These are phyloP conservation scores for Aphanomyces euteiches DNA, from an alignment of 352 stramenopile genomes.

Conservation along the genomic window DNA sequence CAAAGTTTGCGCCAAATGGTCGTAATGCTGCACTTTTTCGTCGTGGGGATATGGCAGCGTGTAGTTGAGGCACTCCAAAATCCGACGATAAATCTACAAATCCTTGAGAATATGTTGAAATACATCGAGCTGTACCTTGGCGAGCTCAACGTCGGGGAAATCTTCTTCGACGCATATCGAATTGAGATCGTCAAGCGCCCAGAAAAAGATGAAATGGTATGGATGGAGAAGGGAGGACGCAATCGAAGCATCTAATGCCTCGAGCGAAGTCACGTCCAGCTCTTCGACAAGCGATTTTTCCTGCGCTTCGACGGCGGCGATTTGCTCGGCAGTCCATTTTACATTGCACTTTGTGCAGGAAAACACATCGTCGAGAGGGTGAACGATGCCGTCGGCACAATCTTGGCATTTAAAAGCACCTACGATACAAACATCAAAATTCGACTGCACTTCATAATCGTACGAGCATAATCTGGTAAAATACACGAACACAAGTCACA, in stretches of 20 bases:
- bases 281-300: conserved; percentile 44
- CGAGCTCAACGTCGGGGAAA: conserved; percentile 37
- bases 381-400: conserved; percentile 35
- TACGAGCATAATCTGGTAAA: conserved; percentile 50
- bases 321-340: conserved; percentile 37
- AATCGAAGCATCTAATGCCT: conserved; percentile 52
- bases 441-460: conserved; percentile 27
- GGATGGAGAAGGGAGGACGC: conserved; percentile 49
- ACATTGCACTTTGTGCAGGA: conserved; percentile 49
- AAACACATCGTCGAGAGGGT: conserved; percentile 46
- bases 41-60: conserved; percentile 61
- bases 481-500: conserved; percentile 52
- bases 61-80: conserved; percentile 68
- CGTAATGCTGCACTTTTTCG: conserved; percentile 84
- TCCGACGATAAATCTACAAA: conserved; percentile 60
- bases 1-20: conserved; percentile 72
- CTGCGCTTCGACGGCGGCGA: conserved; percentile 39
- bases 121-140: conserved; percentile 20
- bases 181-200: conserved; percentile 58
- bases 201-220: conserved; percentile 74
- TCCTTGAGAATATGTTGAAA: conserved; percentile 21
- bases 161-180: conserved; percentile 23
- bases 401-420: conserved; percentile 50
- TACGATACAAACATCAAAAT: conserved; percentile 36
- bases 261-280: conserved; percentile 33